phyloP scores from a whole-genome alignment of 164 flowering plant species.

The Liquidambar formosana region DNA sequence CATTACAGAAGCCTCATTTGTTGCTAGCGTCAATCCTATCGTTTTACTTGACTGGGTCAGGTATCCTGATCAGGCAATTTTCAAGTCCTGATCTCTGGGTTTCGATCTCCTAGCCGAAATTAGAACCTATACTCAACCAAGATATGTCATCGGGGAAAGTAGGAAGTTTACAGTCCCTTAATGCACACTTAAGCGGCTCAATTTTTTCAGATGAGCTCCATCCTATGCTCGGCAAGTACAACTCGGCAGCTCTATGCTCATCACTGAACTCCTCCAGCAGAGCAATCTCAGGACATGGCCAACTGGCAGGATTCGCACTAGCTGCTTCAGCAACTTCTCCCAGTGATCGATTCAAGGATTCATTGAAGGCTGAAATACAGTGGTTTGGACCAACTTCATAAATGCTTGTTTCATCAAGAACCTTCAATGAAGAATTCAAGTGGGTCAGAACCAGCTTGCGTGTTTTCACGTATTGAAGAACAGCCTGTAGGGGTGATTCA shows the following conservation, averaged over 20 bases:
- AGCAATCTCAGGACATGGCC: constrained; percentile 89
- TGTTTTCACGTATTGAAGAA: constrained; percentile 40
- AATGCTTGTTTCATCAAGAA: constrained; percentile 34
- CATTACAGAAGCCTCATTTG: constrained; percentile 61
- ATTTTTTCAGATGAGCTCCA: constrained; percentile 66
- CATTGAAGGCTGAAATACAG: constrained; percentile 70
- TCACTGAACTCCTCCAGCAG: constrained; percentile 43
- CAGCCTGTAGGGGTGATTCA: constrained; percentile 60
- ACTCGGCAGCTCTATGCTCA: constrained; percentile 38
- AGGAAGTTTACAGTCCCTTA: constrained; percentile 63
- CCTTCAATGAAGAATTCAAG: constrained; percentile 47
- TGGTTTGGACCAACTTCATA: constrained; percentile 51
- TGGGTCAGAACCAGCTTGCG: constrained; percentile 59
- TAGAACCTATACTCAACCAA: constrained; percentile 51
- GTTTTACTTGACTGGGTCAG: constrained; percentile 49
- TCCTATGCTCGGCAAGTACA: constrained; percentile 56
- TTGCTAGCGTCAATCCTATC: constrained; percentile 55
- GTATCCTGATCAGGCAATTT: constrained; percentile 54
- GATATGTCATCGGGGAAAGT: constrained; percentile 46
- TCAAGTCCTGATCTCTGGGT: constrained; percentile 52
- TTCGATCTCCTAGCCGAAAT: constrained; percentile 44
- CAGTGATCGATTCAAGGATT: constrained; percentile 60
- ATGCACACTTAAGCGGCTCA: constrained; percentile 33
- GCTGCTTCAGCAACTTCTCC: constrained; percentile 51
- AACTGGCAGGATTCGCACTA: constrained; percentile 44